Base-by-base conservation (phyloP, 495 filamentous ascomycete genomes). In the Daldinia decipiens region DNA sequence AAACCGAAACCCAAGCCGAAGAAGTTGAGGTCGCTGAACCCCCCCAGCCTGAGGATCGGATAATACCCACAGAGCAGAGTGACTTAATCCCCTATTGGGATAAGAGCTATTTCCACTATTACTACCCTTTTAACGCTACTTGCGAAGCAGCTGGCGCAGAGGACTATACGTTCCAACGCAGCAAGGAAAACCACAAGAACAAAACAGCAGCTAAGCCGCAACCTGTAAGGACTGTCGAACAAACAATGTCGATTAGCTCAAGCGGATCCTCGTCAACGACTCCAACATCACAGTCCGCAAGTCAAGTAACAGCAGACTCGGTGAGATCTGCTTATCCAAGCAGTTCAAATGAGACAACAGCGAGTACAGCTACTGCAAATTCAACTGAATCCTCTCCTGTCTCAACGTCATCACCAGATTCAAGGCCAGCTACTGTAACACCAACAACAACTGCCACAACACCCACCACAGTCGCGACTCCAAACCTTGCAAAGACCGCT, bases 21-120 rank as follows among this genome's bases (percentile, higher is more conserved):
- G 61, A 77, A 51, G 63, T 61, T 26, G 53, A 57, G 7, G 75
- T 78, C 15, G 69, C 68, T 7, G 80, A 86, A 57, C 75, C 77
- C 17, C 74, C 81, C 9, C 78, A 72, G 19, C 59, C 70, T 8
- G 61, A 78, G 9, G 57, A 73, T 24, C 51, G 61, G 24, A 52
- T 51, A 19, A 32, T 52, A 21, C 19, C 7, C 32, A 12, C 61
- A 15, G 72, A 72, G 27, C 72, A 73, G 45, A 75, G 74, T 24
- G 54, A 43, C 27, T 73, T 71, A 50, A 40, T 68, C 17, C 74
- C 69, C 29, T 77, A 68, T 19, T 77, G 72, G 72, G 63, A 77
- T 19, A 36, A 61, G 12, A 68, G 66, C 5, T 77, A 77, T 63
- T 75, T 77, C 57, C 21, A 59, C 13, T 38, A 73, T 53, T 31